phyloP scores from a whole-genome alignment of 1,284 basidiomycete species.

The Gastroboletus turbinatus region DNA sequence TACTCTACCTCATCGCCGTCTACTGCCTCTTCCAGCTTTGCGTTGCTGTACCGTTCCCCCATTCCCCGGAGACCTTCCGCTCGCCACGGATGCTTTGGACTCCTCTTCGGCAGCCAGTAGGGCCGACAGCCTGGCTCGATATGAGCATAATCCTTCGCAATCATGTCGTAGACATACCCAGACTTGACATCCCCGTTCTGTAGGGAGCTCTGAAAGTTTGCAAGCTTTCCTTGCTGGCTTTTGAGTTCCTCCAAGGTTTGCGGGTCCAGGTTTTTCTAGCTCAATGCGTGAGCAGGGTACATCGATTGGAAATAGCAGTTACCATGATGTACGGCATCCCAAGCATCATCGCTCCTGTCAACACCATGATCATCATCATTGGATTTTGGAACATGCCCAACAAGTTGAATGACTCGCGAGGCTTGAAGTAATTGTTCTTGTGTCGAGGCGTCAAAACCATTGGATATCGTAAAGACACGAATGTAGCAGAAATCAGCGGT shows the following conservation, averaged over 20 bases:
- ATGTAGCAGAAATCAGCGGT: constrained; percentile 59
- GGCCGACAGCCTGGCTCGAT: constrained; percentile 39
- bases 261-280: constrained; percentile 77
- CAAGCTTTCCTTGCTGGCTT: constrained; percentile 63
- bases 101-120: constrained; percentile 35
- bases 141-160: constrained; percentile 13
- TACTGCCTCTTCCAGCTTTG: constrained; percentile 28
- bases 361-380: constrained; percentile 84
- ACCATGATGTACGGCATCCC: constrained; percentile 84
- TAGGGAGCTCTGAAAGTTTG: constrained; percentile 56
- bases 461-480: constrained; percentile 65
- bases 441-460: constrained; percentile 53
- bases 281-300: constrained; percentile 8
- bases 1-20: constrained; percentile 27
- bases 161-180: constrained; percentile 41
- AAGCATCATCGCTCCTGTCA: constrained; percentile 68
- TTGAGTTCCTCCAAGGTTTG: constrained; percentile 72
- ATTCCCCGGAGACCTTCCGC: constrained; percentile 17
- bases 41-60: constrained; percentile 31
- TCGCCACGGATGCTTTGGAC: constrained; percentile 24
- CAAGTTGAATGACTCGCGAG: constrained; percentile 71
- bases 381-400: constrained; percentile 81
- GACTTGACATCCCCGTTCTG: constrained; percentile 57
- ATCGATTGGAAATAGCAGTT: not conserved
- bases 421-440: constrained; percentile 66